Conservation (phyloP, 176 grass and related monocot species). For the Elymus sibiricus region DNA sequence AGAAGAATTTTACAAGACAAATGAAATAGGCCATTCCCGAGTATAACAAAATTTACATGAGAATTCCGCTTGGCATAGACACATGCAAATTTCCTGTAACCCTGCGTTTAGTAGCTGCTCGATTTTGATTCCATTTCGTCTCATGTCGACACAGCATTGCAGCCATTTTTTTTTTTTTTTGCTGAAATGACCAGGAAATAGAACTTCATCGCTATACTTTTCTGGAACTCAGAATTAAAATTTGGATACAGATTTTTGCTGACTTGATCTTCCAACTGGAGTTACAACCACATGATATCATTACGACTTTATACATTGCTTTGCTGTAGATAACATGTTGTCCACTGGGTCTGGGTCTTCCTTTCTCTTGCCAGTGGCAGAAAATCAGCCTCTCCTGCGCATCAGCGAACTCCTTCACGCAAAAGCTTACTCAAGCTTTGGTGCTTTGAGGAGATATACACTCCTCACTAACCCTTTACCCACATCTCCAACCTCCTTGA, state of each 20-base stretch:
- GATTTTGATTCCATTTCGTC: neutral
- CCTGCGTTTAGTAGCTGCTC: neutral
- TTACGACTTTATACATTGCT: neutral
- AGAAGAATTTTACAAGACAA: no score
- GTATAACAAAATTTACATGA: no score
- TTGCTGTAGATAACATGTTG: neutral
- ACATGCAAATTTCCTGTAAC: neutral
- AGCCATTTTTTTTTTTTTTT: no score
- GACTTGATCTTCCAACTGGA: neutral
- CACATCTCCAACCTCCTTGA: constrained; percentile 73
- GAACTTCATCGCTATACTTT: constrained; percentile 9
- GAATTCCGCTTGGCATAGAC: no score
- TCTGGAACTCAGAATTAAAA: constrained; percentile 20
- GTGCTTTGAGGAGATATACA: constrained; percentile 79
- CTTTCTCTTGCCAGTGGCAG: neutral
- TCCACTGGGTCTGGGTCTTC: neutral
- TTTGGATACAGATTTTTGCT: constrained; percentile 16
- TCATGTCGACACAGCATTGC: neutral
- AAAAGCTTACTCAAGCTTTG: constrained; percentile 35
- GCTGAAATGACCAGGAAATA: neutral
- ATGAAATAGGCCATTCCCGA: no score
- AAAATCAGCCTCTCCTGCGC: neutral
- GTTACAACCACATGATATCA: neutral
- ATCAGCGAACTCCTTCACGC: neutral
- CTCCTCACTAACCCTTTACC: constrained; percentile 90